Evolutionary conservation across 495 filamentous ascomycete species (phyloP).

Genomic region (Apodospora peruviana): DNA sequence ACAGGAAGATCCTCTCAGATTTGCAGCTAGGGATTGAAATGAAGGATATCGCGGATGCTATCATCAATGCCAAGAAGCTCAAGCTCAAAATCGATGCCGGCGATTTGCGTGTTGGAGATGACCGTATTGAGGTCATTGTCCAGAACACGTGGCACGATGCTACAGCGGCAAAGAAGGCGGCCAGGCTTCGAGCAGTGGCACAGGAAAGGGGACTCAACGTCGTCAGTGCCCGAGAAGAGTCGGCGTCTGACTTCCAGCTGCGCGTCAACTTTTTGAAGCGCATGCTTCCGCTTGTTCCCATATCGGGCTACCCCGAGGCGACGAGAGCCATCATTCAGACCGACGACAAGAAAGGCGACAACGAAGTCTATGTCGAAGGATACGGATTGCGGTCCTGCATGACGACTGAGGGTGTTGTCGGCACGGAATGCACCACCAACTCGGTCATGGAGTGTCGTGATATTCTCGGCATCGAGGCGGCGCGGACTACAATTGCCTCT

Average conservation of each 20-base stretch:
- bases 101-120: conserved; percentile 25
- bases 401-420: conserved; percentile 83
- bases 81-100: conserved; percentile 54
- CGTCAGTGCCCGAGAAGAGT: conserved; percentile 33
- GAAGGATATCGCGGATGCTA: conserved; percentile 63
- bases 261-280: conserved; percentile 81
- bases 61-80: conserved; percentile 72
- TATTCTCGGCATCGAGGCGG: conserved; percentile 97
- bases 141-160: conserved; percentile 41
- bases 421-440: conserved; percentile 67
- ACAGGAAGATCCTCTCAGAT: conserved; percentile 66
- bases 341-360: conserved; percentile 42
- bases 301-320: conserved; percentile 82
- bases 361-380: conserved; percentile 84
- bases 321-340: conserved; percentile 82
- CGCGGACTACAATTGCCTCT: conserved; percentile 71
- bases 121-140: conserved; percentile 53
- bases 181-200: conserved; percentile 45
- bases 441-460: conserved; percentile 84
- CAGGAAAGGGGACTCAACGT: conserved; percentile 22
- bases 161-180: conserved; percentile 37
- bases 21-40: conserved; percentile 72
- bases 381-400: conserved; percentile 87
- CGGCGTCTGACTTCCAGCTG: conserved; percentile 65
- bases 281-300: conserved; percentile 67